phyloP scores from a whole-genome alignment of 2,329 filamentous ascomycete genomes.

The Penicillium sp. region DNA sequence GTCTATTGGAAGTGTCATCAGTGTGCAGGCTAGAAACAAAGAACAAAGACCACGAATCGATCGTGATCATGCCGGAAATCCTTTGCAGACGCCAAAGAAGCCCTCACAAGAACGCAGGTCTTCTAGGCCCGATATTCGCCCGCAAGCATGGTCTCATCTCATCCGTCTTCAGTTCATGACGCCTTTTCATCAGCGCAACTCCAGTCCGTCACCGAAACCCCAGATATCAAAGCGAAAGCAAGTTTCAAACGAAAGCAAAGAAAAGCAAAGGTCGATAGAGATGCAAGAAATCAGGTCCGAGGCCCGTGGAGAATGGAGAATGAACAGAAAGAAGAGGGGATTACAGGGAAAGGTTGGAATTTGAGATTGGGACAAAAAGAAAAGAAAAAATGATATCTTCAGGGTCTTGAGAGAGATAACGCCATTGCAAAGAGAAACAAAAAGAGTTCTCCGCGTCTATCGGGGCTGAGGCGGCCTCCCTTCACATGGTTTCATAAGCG shows the following conservation, averaged over 20 bases:
- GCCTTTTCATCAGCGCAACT: slow-evolving; percentile 19
- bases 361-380: slow-evolving; percentile 16
- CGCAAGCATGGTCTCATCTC: slow-evolving; percentile 15
- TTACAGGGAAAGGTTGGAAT: slow-evolving; percentile 13
- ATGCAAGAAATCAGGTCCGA: not conserved
- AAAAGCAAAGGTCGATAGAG: slow-evolving; percentile 9
- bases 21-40: slow-evolving; percentile 24
- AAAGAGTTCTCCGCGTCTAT: slow-evolving; percentile 22
- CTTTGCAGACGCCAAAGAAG: slow-evolving; percentile 4
- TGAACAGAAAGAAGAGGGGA: slow-evolving; percentile 15
- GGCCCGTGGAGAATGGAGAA: slow-evolving; percentile 2
- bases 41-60: slow-evolving; percentile 11
- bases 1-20: slow-evolving; percentile 28
- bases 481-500: slow-evolving; percentile 41
- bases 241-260: slow-evolving; percentile 6
- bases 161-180: slow-evolving; percentile 13
- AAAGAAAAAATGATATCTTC: slow-evolving; percentile 29
- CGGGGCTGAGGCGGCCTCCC: slow-evolving; percentile 20
- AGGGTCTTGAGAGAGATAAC: slow-evolving; percentile 34
- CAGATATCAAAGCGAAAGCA: slow-evolving; percentile 7
- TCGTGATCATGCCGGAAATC: slow-evolving; percentile 14
- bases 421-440: slow-evolving; percentile 37
- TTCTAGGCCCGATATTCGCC: slow-evolving; percentile 2
- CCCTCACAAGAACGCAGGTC: not conserved
- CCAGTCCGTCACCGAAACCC: slow-evolving; percentile 8